Evolutionary conservation across 352 stramenopile genomes (phyloP), one percentile per base, ranked within the genome.

Genomic region (Phytophthora meadii): DNA sequence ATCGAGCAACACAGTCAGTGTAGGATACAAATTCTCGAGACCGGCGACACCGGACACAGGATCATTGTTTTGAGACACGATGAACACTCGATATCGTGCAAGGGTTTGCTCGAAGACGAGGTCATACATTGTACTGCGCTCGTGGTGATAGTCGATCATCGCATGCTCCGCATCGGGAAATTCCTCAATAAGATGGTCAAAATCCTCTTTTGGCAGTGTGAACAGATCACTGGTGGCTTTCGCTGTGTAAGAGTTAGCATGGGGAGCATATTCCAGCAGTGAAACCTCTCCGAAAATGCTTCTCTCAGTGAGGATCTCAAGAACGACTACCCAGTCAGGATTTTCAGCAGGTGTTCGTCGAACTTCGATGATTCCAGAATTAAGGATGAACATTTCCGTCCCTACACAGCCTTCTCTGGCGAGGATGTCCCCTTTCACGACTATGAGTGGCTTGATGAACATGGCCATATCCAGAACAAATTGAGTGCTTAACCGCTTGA

Each of bases 381-480:
- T 93, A 4, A 94, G 65, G 28, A 94, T 93, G 40, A 89, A 94
- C 83, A 94, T 93, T 53, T 94, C 86, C 0, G 80, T 92, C 15
- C 86, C 86, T 4, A 94, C 78, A 3, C 71, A 86, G 24, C 72
- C 67, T 55, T 94, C 82, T 22, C 76, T 70, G 6, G 84, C 86
- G 3, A 94, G 70, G 2, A 93, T 55, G 28, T 92, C 81, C 14
- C 85, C 82, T 30, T 83, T 77, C 0, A 93, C 75, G 0, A 84
- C 79, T 28, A 94, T 90, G 11, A 93, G 54, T 6, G 84, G 86
- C 56, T 94, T 93, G 72, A 94, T 94, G 32, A 86, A 94, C 78
- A 94, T 92, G 0, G 81, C 83, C 86, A 94, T 92, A 49, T 94
- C 86, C 65, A 94, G 77, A 14, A 94, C 82, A 41, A 94, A 93